Base-by-base conservation (phyloP, 805 yeast species). In the Naumovozyma baii region DNA sequence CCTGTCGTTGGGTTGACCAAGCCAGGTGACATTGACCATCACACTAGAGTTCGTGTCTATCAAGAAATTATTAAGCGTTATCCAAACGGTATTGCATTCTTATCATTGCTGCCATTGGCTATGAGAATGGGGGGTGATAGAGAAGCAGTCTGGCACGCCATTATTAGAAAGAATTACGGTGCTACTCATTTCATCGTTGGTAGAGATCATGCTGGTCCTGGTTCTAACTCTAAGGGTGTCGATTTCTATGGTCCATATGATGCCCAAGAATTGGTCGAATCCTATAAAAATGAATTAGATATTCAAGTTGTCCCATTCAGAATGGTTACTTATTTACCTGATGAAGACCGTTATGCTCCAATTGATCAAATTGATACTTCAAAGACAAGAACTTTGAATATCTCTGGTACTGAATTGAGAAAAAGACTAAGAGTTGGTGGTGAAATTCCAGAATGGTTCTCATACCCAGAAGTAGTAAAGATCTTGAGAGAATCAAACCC, bases 71-170 rank as follows among this genome's bases (percentile, higher is more conserved):
- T 90, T 64, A 84, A 88, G 66, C 82, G 90, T 57, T 88, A 84
- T 66, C 97, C 96, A 38, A 83, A 80, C 48, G 96, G 96, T 39
- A 81, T 88, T 76, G 96, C 96, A 13, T 78, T 83, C 48, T 69
- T 88, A 46, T 80, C 96, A 7, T 68, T 88, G 48, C 72, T 88
- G 52, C 97, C 97, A 10, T 71, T 88, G 57, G 97, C 97, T 31
- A 88, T 88, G 97, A 80, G 97, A 73, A 88, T 88, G 97, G 96
- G 92, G 41, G 97, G 97, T 63, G 96, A 90, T 63, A 78, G 95
- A 62, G 97, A 88, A 68, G 97, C 97, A 17, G 83, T 88, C 34
- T 90, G 96, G 96, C 97, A 88, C 61, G 95, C 96, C 14, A 81
- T 90, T 55, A 88, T 88, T 61, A 83, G 97, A 67, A 85, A 86